Conservation (phyloP, 768 basidiomycete species). For the Pleurotus ostreatus region DNA sequence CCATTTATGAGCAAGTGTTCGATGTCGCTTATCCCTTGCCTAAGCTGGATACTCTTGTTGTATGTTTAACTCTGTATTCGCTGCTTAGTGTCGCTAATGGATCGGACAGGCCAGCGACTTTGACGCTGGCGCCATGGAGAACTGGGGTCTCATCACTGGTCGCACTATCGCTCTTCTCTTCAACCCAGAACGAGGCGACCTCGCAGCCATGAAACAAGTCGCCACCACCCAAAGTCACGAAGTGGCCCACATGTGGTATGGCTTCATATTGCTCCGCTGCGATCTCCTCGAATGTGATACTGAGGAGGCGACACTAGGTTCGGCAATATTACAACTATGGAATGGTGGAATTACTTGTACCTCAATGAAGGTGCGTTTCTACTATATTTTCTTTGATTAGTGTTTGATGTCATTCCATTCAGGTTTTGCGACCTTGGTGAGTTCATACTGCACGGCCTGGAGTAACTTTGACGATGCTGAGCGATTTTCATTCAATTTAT, state of each 20-base stretch:
- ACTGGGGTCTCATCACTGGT: slow-evolving; percentile 92
- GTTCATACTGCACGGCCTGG: slow-evolving; percentile 16
- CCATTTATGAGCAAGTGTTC: slow-evolving; percentile 90
- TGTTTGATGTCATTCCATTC: slow-evolving; percentile 7
- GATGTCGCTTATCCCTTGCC: slow-evolving; percentile 90
- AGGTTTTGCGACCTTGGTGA: slow-evolving; percentile 84
- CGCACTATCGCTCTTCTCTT: slow-evolving; percentile 77
- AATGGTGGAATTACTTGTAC: slow-evolving; percentile 87
- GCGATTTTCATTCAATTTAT: slow-evolving; percentile 6
- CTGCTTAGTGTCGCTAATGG: background rate
- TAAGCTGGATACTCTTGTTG: slow-evolving; percentile 91
- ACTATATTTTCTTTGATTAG: background rate
- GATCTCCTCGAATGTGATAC: background rate
- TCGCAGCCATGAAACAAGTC: slow-evolving; percentile 75
- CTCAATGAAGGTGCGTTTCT: slow-evolving; percentile 61
- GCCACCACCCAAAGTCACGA: slow-evolving; percentile 81
- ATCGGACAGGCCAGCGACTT: slow-evolving; percentile 69
- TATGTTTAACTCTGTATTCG: slow-evolving; percentile 25
- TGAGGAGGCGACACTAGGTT: slow-evolving; percentile 47
- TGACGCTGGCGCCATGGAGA: slow-evolving; percentile 92
- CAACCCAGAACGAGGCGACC: slow-evolving; percentile 70
- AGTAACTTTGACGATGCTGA: background rate
- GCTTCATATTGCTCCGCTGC: slow-evolving; percentile 8
- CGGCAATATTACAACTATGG: slow-evolving; percentile 91
- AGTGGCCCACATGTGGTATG: slow-evolving; percentile 77